Base-by-base conservation (phyloP, 805 yeast genomes). In the Metschnikowia continentalis region DNA sequence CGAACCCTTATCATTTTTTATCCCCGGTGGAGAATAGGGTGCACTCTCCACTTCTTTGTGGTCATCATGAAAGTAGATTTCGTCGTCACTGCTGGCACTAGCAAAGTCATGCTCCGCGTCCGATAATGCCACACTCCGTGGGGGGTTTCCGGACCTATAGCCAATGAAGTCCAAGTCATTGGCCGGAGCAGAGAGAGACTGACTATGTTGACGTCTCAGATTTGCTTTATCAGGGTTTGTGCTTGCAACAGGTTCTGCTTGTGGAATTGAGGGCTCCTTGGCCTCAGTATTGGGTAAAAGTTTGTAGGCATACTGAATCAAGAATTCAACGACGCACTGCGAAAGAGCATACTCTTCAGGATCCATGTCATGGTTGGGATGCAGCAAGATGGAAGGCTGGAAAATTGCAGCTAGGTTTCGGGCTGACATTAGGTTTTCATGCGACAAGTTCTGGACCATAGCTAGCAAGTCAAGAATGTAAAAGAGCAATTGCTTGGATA, bases 311-410 rank as follows among this genome's bases (percentile, higher is more conserved):
- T 92, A 90, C 57, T 86, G 91, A 51, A 92, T 88, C 71, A 94
- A 77, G 57, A 92, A 90, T 62, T 91, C 95, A 23, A 94, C 86
- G 33, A 89, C 96, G 6, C 83, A 77, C 57, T 91, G 90, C 5
- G 96, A 88, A 35, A 90, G 70, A 11, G 88, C 92, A 69, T 91
- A 91, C 68, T 94, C 97, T 32, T 83, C 89, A 0, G 97, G 97
- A 39, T 86, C 81, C 84, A 92, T 81, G 64, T 91, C 97, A 66
- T 94, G 97, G 57, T 78, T 80, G 5, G 97, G 96, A 66, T 92
- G 98, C 8, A 96, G 87, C 48, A 94, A 74, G 15, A 94, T 83
- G n/a, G 96, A 88, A 3, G 99, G 98, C 70, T 94, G 99, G 72
- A 94, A 94, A 51, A 94, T 88, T 1, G 98, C 96, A 1, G 98